A percentile compares a stretch with the other conserved stretches of the same genome.
These are phyloP conservation scores for Candida xiaguanensis DNA, from an alignment of 805 yeast species.

Conservation along the genomic window DNA sequence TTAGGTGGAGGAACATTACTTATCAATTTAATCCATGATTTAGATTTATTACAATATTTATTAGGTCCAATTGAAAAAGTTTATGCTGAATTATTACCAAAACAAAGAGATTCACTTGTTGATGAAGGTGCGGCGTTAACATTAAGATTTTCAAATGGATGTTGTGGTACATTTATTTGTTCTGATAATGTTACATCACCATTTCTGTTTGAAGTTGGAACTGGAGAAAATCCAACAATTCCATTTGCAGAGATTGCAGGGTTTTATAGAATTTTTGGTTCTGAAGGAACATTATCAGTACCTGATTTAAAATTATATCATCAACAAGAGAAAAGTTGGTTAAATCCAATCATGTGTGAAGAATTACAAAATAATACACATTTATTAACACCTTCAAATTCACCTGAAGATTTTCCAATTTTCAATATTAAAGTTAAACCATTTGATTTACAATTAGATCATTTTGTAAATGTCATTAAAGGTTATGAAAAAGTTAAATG, in stretches of 20 bases:
- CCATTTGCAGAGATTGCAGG: slow-evolving; percentile 31
- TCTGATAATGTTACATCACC: slow-evolving; percentile 40
- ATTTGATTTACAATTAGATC: slow-evolving; percentile 35
- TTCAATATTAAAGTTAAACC: slow-evolving; percentile 18
- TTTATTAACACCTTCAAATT: slow-evolving; percentile 28
- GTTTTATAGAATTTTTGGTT: slow-evolving; percentile 34
- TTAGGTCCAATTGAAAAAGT: slow-evolving; percentile 38
- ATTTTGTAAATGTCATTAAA: slow-evolving; percentile 32
- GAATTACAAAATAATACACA: slow-evolving; percentile 15
- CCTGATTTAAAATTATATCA: slow-evolving; percentile 32
- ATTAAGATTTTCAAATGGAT: slow-evolving; percentile 32
- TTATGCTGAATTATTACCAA: slow-evolving; percentile 34
- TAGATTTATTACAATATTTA: slow-evolving; percentile 38
- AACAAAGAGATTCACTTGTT: slow-evolving; percentile 27
- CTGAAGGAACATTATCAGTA: slow-evolving; percentile 33
- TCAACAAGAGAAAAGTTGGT: slow-evolving; percentile 27
- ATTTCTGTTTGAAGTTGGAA: slow-evolving; percentile 38
- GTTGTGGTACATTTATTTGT: slow-evolving; percentile 40
- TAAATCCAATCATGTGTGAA: slow-evolving; percentile 18
- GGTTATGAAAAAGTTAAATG: slow-evolving; percentile 24
- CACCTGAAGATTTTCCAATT: slow-evolving; percentile 23
- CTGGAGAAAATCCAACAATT: slow-evolving; percentile 42
- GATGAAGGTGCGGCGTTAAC: slow-evolving; percentile 44
- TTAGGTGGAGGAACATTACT: slow-evolving; percentile 40
- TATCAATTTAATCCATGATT: slow-evolving; percentile 40